phyloP scores from a whole-genome alignment of 805 yeast species.

The Wickerhamomyces pijperi region DNA sequence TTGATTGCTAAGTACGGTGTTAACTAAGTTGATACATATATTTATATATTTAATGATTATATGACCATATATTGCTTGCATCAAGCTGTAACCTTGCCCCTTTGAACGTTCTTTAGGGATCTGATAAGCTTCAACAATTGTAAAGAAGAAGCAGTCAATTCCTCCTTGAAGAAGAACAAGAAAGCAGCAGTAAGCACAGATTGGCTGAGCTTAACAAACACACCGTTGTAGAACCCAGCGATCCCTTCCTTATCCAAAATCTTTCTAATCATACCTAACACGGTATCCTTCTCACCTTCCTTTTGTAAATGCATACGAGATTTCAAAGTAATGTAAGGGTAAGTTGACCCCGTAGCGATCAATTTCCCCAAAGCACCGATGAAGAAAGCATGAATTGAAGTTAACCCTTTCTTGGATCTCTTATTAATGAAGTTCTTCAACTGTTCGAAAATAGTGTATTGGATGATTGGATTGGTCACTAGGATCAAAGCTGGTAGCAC shows the following conservation, averaged over 20 bases:
- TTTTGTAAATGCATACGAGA: slow-evolving; percentile 74
- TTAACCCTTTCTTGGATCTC: slow-evolving; percentile 32
- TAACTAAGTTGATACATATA: slow-evolving; percentile 6
- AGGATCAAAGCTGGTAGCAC: slow-evolving; percentile 78
- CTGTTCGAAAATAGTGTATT: slow-evolving; percentile 87
- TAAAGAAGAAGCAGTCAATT: slow-evolving; percentile 52
- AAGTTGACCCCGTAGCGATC: slow-evolving; percentile 79
- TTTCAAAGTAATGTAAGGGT: slow-evolving; percentile 85
- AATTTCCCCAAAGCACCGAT: slow-evolving; percentile 87
- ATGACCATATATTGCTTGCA: too few species aligned
- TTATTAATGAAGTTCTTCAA: slow-evolving; percentile 54
- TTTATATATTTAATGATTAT: too few species aligned
- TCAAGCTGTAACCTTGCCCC: too few species aligned
- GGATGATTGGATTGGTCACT: slow-evolving; percentile 83
- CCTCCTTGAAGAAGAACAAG: slow-evolving; percentile 83
- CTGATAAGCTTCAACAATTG: slow-evolving; percentile 35
- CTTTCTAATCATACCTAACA: slow-evolving; percentile 40
- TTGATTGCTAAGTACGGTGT: slow-evolving; percentile 42
- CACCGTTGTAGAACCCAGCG: slow-evolving; percentile 70
- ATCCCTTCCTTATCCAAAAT: slow-evolving; percentile 65
- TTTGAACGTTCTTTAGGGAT: slow-evolving; percentile 1
- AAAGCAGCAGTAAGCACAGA: slow-evolving; percentile 84
- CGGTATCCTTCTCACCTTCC: slow-evolving; percentile 21
- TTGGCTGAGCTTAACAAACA: slow-evolving; percentile 69
- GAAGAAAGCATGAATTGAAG: slow-evolving; percentile 69